Conservation (phyloP, 768 basidiomycete genomes). For the Suillus discolor region DNA sequence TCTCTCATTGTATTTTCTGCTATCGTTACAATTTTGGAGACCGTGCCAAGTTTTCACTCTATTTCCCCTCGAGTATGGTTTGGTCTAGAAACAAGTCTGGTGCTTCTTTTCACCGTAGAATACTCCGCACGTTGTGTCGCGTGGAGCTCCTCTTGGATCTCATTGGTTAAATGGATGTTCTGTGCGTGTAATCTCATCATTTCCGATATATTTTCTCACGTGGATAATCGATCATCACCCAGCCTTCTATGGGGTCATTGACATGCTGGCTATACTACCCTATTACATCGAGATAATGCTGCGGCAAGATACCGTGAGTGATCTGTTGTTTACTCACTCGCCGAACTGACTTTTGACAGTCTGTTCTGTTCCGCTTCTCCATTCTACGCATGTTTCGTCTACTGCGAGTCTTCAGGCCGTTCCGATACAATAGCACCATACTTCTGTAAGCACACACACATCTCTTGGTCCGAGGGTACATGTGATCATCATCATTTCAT, state of each 20-base stretch:
- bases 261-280: slow-evolving; percentile 82
- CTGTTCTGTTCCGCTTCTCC: slow-evolving; percentile 86
- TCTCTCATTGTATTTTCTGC: slow-evolving; percentile 75
- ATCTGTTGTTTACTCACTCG: not conserved
- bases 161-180: slow-evolving; percentile 63
- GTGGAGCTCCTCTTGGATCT: slow-evolving; percentile 70
- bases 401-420: slow-evolving; percentile 86
- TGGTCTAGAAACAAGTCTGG: slow-evolving; percentile 82
- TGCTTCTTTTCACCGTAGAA: slow-evolving; percentile 86
- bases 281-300: slow-evolving; percentile 88
- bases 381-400: slow-evolving; percentile 90
- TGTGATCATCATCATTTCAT: slow-evolving; percentile 8
- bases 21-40: slow-evolving; percentile 76
- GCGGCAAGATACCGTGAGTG: slow-evolving; percentile 82
- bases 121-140: slow-evolving; percentile 73
- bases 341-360: slow-evolving; percentile 41
- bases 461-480: not conserved
- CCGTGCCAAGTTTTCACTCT: slow-evolving; percentile 74
- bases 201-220: slow-evolving; percentile 7
- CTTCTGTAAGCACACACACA: slow-evolving; percentile 58
- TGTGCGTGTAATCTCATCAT: slow-evolving; percentile 46
- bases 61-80: slow-evolving; percentile 78
- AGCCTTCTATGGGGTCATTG: slow-evolving; percentile 87
- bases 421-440: slow-evolving; percentile 81
- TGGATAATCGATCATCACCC: slow-evolving; percentile 7